Conservation (phyloP, 176 grass and related monocot species). For the Lolium rigidum region DNA sequence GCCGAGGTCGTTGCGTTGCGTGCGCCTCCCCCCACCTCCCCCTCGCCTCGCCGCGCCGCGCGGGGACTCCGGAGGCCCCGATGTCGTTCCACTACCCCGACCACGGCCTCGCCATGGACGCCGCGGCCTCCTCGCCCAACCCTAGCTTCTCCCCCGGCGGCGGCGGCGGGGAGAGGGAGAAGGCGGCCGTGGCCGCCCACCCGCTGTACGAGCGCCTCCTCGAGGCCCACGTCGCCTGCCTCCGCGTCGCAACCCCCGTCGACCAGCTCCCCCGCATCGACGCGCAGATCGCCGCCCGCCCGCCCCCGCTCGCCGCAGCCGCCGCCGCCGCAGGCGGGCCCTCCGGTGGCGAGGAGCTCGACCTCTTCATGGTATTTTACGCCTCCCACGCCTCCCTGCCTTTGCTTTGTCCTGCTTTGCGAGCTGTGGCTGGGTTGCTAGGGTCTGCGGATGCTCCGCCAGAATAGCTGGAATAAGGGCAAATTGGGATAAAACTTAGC, state of each 20-base stretch:
- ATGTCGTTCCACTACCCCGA: constrained; percentile 70
- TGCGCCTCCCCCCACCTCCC: neutral
- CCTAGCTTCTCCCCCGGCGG: constrained; percentile 54
- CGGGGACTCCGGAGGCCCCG: neutral
- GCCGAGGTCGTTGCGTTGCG: constrained; percentile 40
- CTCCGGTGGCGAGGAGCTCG: constrained; percentile 77
- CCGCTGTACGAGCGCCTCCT: constrained; percentile 93
- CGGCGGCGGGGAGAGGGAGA: constrained; percentile 55
- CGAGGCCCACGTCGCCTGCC: constrained; percentile 86
- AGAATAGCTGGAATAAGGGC: neutral
- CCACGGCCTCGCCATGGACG: constrained; percentile 60
- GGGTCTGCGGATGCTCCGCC: neutral
- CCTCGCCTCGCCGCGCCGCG: neutral
- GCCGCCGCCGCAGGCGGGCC: constrained; percentile 37
- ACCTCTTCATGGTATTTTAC: constrained; percentile 91
- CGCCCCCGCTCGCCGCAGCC: constrained; percentile 60
- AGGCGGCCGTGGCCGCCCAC: constrained; percentile 85
- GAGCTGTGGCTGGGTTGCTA: too few relatives aligned
- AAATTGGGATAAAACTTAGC: neutral
- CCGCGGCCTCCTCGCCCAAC: constrained; percentile 51
- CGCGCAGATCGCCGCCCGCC: constrained; percentile 80
- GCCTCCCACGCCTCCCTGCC: neutral
- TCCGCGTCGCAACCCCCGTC: constrained; percentile 93
- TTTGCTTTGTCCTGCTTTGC: neutral
- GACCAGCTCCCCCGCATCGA: constrained; percentile 95